Evolutionary conservation across 225 moss, liverwort and hornwort genomes (phyloP).

Genomic region (Physcomitrium patens): DNA sequence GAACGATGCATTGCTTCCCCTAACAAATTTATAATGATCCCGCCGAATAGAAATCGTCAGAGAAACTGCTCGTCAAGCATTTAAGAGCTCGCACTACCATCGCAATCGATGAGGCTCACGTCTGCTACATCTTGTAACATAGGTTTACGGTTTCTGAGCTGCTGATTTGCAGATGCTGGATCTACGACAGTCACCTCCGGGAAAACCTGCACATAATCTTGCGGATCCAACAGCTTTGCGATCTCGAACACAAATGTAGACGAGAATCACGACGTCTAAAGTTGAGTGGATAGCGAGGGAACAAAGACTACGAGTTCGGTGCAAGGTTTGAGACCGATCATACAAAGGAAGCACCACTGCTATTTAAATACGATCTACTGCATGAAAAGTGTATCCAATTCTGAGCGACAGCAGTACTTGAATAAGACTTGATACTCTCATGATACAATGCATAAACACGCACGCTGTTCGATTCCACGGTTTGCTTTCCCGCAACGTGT

Average conservation of each 20-base stretch:
- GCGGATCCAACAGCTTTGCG: conserved; percentile 36
- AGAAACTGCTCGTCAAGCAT: neutral
- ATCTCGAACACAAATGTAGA: conserved; percentile 27
- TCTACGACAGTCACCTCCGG: conserved; percentile 58
- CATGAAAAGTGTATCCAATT: conserved; percentile 9
- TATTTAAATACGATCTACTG: conserved; percentile 10
- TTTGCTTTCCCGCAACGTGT: no score
- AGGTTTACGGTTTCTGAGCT: conserved; percentile 57
- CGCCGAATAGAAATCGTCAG: conserved; percentile 15
- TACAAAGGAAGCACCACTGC: conserved; percentile 14
- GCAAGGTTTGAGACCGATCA: conserved; percentile 9
- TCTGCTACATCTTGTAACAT: conserved; percentile 66
- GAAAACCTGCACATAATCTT: conserved; percentile 55
- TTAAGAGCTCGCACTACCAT: conserved; percentile 35
- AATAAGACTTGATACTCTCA: conserved; percentile 23
- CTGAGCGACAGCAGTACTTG: conserved; percentile 12
- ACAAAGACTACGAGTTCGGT: conserved; percentile 10
- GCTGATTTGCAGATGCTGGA: conserved; percentile 57
- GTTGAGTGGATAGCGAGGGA: conserved; percentile 4
- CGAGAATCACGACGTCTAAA: conserved; percentile 1
- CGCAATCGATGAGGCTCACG: conserved; percentile 56
- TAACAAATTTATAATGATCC: conserved; percentile 20
- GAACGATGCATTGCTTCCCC: neutral
- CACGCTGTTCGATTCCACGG: no score
- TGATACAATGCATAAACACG: conserved; percentile 25